These are phyloP conservation scores for Penicillium brevicompactum DNA, from an alignment of 2,329 filamentous ascomycete genomes.

Conservation along the genomic window DNA sequence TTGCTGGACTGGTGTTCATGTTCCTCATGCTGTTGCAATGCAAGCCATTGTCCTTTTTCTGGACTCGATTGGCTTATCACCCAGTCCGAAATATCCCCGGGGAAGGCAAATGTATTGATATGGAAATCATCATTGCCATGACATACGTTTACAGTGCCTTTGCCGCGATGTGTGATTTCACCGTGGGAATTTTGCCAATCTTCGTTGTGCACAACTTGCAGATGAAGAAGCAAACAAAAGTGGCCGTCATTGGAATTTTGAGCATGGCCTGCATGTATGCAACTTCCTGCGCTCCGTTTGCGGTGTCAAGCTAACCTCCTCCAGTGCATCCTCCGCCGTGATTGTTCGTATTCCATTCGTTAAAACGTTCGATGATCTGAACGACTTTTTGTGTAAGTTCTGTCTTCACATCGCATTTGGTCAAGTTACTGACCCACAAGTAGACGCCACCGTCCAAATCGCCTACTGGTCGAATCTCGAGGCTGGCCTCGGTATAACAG, in stretches of 20 bases:
- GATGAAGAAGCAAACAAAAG: constrained; percentile 56
- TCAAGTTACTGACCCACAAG: background rate
- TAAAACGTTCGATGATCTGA: constrained; percentile 36
- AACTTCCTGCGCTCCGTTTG: constrained; percentile 2
- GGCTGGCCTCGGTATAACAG: constrained; percentile 43
- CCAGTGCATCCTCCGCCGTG: constrained; percentile 47
- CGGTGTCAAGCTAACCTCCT: constrained; percentile 4
- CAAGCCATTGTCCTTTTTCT: constrained; percentile 53
- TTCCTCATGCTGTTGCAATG: constrained; percentile 59
- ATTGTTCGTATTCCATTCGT: constrained; percentile 50
- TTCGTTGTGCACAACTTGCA: constrained; percentile 58
- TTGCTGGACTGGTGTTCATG: constrained; percentile 52
- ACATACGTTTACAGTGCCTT: constrained; percentile 38
- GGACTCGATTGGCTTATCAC: constrained; percentile 40
- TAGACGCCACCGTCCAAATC: constrained; percentile 48
- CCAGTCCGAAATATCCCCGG: constrained; percentile 4
- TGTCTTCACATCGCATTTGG: background rate
- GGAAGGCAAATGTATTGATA: constrained; percentile 46
- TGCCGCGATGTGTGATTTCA: constrained; percentile 51
- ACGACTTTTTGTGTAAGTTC: constrained; percentile 37
- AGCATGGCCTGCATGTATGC: constrained; percentile 56
- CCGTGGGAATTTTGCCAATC: constrained; percentile 54
- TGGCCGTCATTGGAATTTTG: constrained; percentile 56
- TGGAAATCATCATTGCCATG: constrained; percentile 36
- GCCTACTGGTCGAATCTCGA: constrained; percentile 43